These are phyloP conservation scores for Cladosporium sp. DNA, from an alignment of 2,329 filamentous ascomycete species.

Conservation along the genomic window DNA sequence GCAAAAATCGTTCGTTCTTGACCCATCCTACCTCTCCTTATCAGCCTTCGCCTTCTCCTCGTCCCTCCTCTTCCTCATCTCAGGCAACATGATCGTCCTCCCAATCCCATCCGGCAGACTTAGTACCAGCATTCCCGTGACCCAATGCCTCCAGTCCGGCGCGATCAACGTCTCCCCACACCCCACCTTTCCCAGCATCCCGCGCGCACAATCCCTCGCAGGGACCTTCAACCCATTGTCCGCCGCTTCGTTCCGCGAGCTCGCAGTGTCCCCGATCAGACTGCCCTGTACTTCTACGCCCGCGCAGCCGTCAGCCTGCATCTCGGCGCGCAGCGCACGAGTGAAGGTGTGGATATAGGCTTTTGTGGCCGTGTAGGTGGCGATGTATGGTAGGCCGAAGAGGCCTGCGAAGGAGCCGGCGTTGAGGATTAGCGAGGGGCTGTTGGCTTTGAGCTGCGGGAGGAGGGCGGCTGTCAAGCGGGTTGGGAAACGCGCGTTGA, in stretches of 20 bases:
- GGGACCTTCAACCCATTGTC: conserved; percentile 11
- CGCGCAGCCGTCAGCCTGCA: conserved; percentile 31
- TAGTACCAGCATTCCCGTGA: neutral
- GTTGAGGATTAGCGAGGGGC: conserved; percentile 46
- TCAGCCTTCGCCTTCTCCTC: neutral
- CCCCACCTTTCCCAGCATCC: conserved; percentile 13
- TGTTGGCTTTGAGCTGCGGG: conserved; percentile 36
- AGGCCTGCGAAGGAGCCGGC: conserved; percentile 42
- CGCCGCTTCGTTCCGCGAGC: conserved; percentile 8
- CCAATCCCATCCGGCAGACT: neutral
- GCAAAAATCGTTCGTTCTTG: too few relatives aligned
- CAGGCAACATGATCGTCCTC: conserved; percentile 3
- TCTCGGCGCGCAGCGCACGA: conserved; percentile 37
- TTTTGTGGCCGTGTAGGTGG: conserved; percentile 43
- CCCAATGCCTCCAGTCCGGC: conserved; percentile 13
- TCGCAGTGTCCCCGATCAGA: conserved; percentile 16
- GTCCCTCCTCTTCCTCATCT: conserved; percentile 5
- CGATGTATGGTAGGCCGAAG: conserved; percentile 42
- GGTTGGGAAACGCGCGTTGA: conserved; percentile 47
- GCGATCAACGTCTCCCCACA: conserved; percentile 13
- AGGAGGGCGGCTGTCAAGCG: conserved; percentile 44
- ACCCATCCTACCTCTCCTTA: too few relatives aligned
- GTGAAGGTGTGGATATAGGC: conserved; percentile 40
- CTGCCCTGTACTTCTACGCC: conserved; percentile 29
- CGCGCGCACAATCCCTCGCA: conserved; percentile 12